phyloP scores from a whole-genome alignment of 2,329 filamentous ascomycete genomes.

The Cladophialophora carrionii region DNA sequence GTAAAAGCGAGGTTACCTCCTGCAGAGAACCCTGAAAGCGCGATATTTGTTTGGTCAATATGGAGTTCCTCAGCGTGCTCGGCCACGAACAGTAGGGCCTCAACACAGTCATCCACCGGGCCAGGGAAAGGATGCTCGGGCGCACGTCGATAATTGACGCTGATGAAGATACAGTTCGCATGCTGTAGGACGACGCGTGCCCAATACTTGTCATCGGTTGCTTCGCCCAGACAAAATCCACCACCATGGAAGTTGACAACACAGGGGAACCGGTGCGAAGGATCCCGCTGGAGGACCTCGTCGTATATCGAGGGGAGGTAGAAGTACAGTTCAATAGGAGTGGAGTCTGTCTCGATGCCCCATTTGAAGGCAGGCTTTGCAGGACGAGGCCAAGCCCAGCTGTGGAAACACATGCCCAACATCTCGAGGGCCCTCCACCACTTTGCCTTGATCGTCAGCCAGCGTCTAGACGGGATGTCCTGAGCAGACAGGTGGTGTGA shows the following conservation, averaged over 20 bases:
- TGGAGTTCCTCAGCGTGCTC: slow-evolving; percentile 59
- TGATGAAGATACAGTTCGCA: slow-evolving; percentile 61
- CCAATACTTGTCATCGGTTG: slow-evolving; percentile 66
- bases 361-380: slow-evolving; percentile 64
- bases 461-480: slow-evolving; percentile 53
- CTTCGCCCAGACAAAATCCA: slow-evolving; percentile 63
- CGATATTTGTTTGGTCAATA: slow-evolving; percentile 61
- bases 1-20: slow-evolving; percentile 66
- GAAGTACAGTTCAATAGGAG: slow-evolving; percentile 61
- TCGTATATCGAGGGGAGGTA: slow-evolving; percentile 58
- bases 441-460: slow-evolving; percentile 64
- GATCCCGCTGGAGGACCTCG: slow-evolving; percentile 40
- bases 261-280: slow-evolving; percentile 56
- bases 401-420: slow-evolving; percentile 70
- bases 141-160: slow-evolving; percentile 64
- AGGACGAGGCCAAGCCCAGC: slow-evolving; percentile 62
- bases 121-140: slow-evolving; percentile 66
- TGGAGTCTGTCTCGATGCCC: slow-evolving; percentile 57
- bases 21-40: slow-evolving; percentile 65
- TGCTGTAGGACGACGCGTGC: slow-evolving; percentile 59
- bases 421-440: slow-evolving; percentile 70
- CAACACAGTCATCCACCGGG: slow-evolving; percentile 66
- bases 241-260: slow-evolving; percentile 68
- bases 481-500: slow-evolving; percentile 36
- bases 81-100: slow-evolving; percentile 63